phyloP scores from a whole-genome alignment of 441 rosid species.

The Arabidopsis lyrata region DNA sequence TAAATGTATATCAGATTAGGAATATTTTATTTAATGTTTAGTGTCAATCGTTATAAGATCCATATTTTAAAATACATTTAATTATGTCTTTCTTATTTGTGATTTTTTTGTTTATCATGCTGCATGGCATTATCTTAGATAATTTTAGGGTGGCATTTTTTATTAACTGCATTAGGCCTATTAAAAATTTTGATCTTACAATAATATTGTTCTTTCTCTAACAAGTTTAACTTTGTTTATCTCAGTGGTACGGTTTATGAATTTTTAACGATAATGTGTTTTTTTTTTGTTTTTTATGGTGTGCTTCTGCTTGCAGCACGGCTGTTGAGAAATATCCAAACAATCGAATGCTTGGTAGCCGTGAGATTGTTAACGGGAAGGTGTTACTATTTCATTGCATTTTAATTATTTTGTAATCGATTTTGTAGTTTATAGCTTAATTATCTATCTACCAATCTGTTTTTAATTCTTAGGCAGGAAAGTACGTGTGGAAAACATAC shows the following conservation, averaged over 20 bases:
- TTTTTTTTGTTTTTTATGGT: not conserved
- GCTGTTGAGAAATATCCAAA: conserved; percentile 83
- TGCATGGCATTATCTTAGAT: not conserved
- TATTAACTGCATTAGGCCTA: not conserved
- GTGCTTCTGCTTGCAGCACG: conserved; percentile 48
- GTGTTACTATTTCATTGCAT: conserved; percentile 38
- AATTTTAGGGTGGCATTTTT: not conserved
- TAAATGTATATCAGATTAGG: not conserved
- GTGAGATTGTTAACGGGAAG: conserved; percentile 77
- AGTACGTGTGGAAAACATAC: conserved; percentile 85
- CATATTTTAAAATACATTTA: not conserved
- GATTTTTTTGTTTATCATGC: not conserved
- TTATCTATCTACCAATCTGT: not conserved
- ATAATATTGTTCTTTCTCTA: not conserved
- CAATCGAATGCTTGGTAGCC: conserved; percentile 81
- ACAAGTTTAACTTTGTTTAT: not conserved
- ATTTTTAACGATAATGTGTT: not conserved
- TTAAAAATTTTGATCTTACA: not conserved
- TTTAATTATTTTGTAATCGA: not conserved
- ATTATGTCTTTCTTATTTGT: no score
- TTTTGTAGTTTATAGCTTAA: not conserved
- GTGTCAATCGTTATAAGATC: not conserved
- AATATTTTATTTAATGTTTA: not conserved
- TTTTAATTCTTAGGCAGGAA: conserved; percentile 63
- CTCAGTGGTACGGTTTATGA: no score